A percentile compares a stretch with the other conserved stretches of the same genome.
Evolutionary conservation across 768 basidiomycete genomes (phyloP).

Genomic region (Mycena kentingensis): DNA sequence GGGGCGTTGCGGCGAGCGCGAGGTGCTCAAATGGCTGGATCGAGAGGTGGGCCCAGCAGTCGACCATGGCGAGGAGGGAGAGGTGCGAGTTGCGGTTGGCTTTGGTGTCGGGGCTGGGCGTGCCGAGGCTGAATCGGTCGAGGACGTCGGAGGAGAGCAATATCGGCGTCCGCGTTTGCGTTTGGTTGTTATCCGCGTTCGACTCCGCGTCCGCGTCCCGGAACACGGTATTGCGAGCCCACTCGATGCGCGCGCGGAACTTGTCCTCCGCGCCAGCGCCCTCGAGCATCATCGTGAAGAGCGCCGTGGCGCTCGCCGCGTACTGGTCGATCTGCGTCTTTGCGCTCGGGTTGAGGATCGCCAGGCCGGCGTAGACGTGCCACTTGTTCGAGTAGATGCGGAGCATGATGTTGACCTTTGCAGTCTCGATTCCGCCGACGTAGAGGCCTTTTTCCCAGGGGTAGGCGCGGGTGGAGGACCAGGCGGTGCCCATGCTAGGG

Average conservation of each 20-base stretch:
- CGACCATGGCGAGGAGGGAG: constrained; percentile 95
- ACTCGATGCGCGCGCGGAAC: constrained; percentile 72
- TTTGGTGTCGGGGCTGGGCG: constrained; percentile 43
- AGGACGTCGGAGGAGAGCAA: constrained; percentile 82
- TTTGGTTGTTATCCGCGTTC: too few species aligned
- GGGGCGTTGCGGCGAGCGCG: constrained; percentile 89
- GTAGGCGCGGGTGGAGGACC: constrained; percentile 74
- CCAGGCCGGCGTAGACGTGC: constrained; percentile 99
- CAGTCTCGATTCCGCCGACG: constrained; percentile 95
- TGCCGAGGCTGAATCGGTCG: constrained; percentile 87
- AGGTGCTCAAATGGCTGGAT: constrained; percentile 93
- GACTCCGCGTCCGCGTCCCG: constrained; percentile 40
- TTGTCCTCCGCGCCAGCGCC: constrained; percentile 44
- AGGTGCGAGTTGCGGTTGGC: constrained; percentile 85
- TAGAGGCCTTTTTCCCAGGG: constrained; percentile 97
- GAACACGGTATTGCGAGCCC: constrained; percentile 78
- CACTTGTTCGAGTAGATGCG: constrained; percentile 97
- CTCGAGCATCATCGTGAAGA: constrained; percentile 95
- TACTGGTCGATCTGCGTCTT: constrained; percentile 89
- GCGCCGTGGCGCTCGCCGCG: constrained; percentile 78
- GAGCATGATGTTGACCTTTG: constrained; percentile 95
- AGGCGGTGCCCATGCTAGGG: constrained; percentile 95
- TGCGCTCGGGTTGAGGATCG: constrained; percentile 93
- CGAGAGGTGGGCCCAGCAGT: constrained; percentile 88
- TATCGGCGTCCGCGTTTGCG: constrained; percentile 57